Evolutionary conservation across 805 yeast genomes (phyloP).

Genomic region (Candida anglica): DNA sequence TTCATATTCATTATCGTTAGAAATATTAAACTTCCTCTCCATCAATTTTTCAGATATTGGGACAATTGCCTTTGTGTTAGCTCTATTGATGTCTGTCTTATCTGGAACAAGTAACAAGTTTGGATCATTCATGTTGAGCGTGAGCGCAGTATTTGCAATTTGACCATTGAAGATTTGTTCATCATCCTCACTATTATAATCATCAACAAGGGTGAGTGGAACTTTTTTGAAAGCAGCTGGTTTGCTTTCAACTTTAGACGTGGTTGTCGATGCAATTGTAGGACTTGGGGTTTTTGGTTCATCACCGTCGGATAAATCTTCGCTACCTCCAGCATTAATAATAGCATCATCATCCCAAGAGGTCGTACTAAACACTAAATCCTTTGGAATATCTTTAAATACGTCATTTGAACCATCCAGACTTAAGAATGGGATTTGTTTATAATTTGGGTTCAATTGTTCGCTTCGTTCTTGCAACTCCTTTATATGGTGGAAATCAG

Average conservation of each 20-base stretch:
- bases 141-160: conserved; percentile 36
- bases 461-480: conserved; percentile 18
- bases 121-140: conserved; percentile 85
- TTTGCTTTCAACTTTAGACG: too few species aligned
- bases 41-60: conserved; percentile 56
- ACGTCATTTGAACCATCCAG: conserved; percentile 24
- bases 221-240: neutral
- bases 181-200: conserved; percentile 53
- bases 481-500: conserved; percentile 28
- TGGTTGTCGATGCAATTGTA: too few species aligned
- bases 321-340: conserved; percentile 49
- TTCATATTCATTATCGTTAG: conserved; percentile 87
- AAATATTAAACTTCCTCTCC: conserved; percentile 67
- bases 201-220: conserved; percentile 7
- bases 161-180: conserved; percentile 73
- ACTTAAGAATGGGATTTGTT: conserved; percentile 27
- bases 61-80: conserved; percentile 29
- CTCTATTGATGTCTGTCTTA: conserved; percentile 7
- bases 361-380: conserved; percentile 62
- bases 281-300: conserved; percentile 12
- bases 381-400: conserved; percentile 45
- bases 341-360: conserved; percentile 75
- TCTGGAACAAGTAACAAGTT: conserved; percentile 63
- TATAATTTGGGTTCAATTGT: conserved; percentile 12
- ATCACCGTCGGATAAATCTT: too few species aligned